Evolutionary conservation across 805 yeast genomes (phyloP).

Genomic region (Spencermartinsiella europaea): DNA sequence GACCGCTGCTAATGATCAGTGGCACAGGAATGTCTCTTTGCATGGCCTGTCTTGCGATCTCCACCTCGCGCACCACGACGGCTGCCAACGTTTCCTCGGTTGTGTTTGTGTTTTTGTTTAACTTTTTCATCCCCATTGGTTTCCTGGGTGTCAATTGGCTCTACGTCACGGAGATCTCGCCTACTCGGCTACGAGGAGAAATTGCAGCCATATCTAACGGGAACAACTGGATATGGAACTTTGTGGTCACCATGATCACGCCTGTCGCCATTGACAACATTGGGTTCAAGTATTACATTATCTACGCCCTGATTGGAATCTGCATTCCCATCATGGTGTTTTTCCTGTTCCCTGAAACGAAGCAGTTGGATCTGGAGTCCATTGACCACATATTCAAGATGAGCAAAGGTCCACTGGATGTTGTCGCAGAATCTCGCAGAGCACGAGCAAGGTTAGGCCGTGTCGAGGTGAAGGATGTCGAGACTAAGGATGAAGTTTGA

Average conservation of each 20-base stretch:
- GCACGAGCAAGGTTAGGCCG: background rate
- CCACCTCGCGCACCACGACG: conserved; percentile 5
- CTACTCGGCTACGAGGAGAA: conserved; percentile 35
- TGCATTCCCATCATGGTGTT: conserved; percentile 31
- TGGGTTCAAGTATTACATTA: conserved; percentile 41
- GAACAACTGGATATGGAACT: conserved; percentile 14
- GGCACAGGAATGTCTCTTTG: conserved; percentile 9
- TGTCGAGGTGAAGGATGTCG: no score
- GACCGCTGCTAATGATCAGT: conserved; percentile 37
- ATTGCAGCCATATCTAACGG: conserved; percentile 33
- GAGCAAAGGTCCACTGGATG: background rate
- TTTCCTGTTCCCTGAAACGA: conserved; percentile 40
- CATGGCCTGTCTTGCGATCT: conserved; percentile 2
- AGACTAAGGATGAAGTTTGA: no score
- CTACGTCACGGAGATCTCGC: conserved; percentile 22
- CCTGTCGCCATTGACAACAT: conserved; percentile 39
- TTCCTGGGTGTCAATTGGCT: conserved; percentile 18
- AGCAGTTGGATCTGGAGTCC: conserved; percentile 40
- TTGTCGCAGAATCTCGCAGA: background rate
- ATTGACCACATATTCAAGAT: conserved; percentile 24
- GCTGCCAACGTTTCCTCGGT: conserved; percentile 5
- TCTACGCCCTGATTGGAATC: conserved; percentile 24
- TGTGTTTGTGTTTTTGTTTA: conserved; percentile 10
- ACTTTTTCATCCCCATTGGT: conserved; percentile 13
- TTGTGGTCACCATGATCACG: conserved; percentile 32